These are phyloP conservation scores for Talaromyces adpressus DNA, from an alignment of 495 filamentous ascomycete genomes.

Conservation along the genomic window DNA sequence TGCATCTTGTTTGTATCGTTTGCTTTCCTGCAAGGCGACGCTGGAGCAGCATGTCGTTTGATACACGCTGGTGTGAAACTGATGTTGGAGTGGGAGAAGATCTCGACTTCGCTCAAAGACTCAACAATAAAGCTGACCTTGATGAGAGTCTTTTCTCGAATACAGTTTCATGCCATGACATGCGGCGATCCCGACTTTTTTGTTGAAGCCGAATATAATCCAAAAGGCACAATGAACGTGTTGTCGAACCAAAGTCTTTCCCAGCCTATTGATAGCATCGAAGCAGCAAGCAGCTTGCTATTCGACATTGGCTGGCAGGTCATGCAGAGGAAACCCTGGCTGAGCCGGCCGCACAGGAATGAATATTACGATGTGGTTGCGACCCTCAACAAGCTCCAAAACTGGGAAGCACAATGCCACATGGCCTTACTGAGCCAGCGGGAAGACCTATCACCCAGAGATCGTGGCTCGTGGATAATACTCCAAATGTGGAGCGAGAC, in stretches of 20 bases:
- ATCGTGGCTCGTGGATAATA: slow-evolving; percentile 3
- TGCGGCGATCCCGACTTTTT: background rate
- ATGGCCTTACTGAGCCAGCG: background rate
- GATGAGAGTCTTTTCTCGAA: slow-evolving; percentile 1
- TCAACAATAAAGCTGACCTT: background rate
- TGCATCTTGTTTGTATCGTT: slow-evolving; percentile 43
- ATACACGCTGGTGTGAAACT: slow-evolving; percentile 11
- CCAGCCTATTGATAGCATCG: background rate
- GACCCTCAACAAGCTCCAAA: slow-evolving; percentile 6
- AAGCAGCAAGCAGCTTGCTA: background rate
- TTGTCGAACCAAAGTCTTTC: background rate
- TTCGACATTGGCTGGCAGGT: background rate
- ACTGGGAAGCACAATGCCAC: slow-evolving; percentile 5
- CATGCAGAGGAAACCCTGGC: background rate
- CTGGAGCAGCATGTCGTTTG: slow-evolving; percentile 23
- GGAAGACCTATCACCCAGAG: background rate
- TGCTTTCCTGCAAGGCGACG: slow-evolving; percentile 38
- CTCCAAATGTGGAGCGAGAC: slow-evolving; percentile 13
- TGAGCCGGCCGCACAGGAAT: background rate
- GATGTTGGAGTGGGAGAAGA: slow-evolving; percentile 11
- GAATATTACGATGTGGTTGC: background rate
- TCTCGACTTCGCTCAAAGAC: background rate
- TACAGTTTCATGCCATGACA: background rate
- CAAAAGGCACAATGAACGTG: background rate
- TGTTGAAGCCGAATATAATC: background rate